phyloP scores from a whole-genome alignment of 345 rosid genomes.

The Xanthoceras sorbifolium region DNA sequence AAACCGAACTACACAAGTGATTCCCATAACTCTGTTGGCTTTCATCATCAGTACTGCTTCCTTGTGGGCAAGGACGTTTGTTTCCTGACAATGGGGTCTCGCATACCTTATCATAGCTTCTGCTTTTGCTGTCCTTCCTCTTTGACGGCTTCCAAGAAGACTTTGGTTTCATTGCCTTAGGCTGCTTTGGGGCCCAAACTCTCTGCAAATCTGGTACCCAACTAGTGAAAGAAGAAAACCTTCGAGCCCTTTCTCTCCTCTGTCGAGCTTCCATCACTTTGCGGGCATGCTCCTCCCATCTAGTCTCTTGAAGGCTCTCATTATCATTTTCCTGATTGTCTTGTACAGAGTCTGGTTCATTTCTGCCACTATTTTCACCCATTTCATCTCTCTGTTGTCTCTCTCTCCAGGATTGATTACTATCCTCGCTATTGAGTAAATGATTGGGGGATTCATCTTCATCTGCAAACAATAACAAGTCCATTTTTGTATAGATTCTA shows the following conservation, averaged over 20 bases:
- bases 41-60: conserved; percentile 32
- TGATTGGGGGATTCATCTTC: conserved; percentile 61
- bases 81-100: conserved; percentile 75
- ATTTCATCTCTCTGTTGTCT: conserved; percentile 33
- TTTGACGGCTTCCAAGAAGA: conserved; percentile 46
- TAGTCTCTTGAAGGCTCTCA: conserved; percentile 27
- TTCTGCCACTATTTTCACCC: conserved; percentile 29
- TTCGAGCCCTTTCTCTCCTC: conserved; percentile 78
- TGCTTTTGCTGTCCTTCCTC: conserved; percentile 48
- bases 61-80: conserved; percentile 34
- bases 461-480: conserved; percentile 58
- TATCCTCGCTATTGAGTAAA: conserved; percentile 71
- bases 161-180: conserved; percentile 33
- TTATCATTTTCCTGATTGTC: conserved; percentile 34
- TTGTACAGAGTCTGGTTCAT: conserved; percentile 34
- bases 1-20: conserved; percentile 44
- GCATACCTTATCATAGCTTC: conserved; percentile 59
- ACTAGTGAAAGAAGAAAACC: conserved; percentile 77
- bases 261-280: conserved; percentile 65
- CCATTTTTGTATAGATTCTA: conserved; percentile 72
- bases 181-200: conserved; percentile 91
- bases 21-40: conserved; percentile 30
- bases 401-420: conserved; percentile 57
- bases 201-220: conserved; percentile 86
- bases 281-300: conserved; percentile 38